Evolutionary conservation across 306 rosid genomes (phyloP), one percentile per base, ranked within the genome.

Genomic region (Fagus crenata): DNA sequence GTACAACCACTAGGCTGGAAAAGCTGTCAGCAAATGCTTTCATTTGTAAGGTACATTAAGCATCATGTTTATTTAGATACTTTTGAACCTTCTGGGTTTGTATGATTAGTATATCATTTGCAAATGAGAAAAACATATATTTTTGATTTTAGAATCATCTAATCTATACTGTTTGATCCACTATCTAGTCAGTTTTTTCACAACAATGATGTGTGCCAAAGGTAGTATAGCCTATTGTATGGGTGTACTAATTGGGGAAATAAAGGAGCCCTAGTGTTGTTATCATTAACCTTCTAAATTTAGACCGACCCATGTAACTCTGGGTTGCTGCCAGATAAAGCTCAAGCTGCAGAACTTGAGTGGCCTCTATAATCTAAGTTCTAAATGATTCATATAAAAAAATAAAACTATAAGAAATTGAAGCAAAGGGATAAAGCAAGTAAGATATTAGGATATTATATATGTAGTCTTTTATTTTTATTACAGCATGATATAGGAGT

Each of bases 21-120:
- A 87, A 85, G 83, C 77, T 83, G 46, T 63, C 84, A 1, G 73
- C 81, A 51, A 80, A 79, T 82, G 80, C 61, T 65, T 87, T 89
- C 81, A 69, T 83, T 67, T 40, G 39, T 53, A 78, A 85, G 91
- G 93, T 89, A 81, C 58, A 64, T 68, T 77, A 42, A 28, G 42
- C 51, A 42, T 67, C 75, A 2, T 46, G 33, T 39, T 71, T 15
- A 41, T 75, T 56, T 63, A 60, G 59, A 71, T 72, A 76, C 42
- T 76, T 69, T n/a, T 37, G 7, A 65, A 53, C 56, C 53, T 39
- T 56, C 55, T 69, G 37, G 13, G 28, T 65, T 17, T 65, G 17
- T 36, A 64, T 7, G 11, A 39, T 65, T 39, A 37, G 46, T 17
- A 39, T 12, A 17, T 35, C 8, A 6, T 39, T 65, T 65, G 32